A percentile compares a stretch with the other conserved stretches of the same genome.
Conservation (phyloP, 2,329 filamentous ascomycete species). For the Neocucurbitaria cava region DNA sequence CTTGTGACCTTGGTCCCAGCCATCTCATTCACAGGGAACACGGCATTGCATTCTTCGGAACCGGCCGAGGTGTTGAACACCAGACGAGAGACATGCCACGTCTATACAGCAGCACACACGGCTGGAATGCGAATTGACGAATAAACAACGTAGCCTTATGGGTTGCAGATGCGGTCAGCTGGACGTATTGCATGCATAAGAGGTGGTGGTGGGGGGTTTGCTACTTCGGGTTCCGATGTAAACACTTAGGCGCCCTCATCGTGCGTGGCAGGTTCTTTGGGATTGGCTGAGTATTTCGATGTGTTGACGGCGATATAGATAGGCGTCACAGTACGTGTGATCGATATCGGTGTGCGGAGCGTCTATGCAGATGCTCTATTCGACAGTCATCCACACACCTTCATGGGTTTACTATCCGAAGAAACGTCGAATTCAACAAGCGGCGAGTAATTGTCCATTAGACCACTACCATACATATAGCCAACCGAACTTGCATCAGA, state of each 20-base stretch:
- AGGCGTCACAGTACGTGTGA: not conserved
- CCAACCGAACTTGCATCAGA: not conserved
- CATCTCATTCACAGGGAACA: not conserved
- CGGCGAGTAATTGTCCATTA: not conserved
- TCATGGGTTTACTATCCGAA: not conserved
- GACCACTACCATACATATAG: not conserved
- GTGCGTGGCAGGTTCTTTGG: not conserved
- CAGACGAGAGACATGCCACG: constrained; percentile 18
- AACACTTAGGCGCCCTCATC: not conserved
- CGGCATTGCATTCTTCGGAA: constrained; percentile 11
- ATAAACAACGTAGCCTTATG: constrained; percentile 1
- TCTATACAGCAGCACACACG: constrained; percentile 10
- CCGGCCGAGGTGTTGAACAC: constrained; percentile 8
- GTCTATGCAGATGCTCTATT: not conserved
- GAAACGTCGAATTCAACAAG: not conserved
- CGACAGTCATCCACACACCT: not conserved
- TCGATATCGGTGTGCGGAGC: not conserved
- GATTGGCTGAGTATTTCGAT: not conserved
- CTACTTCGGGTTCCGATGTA: not conserved
- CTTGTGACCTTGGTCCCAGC: constrained; percentile 1
- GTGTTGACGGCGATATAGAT: not conserved
- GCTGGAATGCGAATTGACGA: constrained; percentile 11
- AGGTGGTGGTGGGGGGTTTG: constrained; percentile 5
- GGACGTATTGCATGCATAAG: constrained; percentile 8
- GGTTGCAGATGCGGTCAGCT: constrained; percentile 21